Base-by-base conservation (phyloP, 2,329 filamentous ascomycete species). In the Dendryphion nanum region DNA sequence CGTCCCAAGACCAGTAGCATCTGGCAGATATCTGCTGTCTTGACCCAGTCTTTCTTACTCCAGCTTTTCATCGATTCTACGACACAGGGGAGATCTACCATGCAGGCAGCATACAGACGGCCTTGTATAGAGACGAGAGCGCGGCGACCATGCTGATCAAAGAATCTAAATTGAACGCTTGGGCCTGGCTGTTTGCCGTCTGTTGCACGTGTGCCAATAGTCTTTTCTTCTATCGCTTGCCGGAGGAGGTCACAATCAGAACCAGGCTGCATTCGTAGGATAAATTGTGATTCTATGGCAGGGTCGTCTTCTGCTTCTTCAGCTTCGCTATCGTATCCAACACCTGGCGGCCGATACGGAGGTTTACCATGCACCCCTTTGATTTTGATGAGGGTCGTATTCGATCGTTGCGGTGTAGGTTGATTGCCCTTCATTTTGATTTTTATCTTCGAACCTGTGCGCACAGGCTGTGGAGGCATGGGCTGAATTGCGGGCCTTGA, bases 321-420 rank as follows among this genome's bases (percentile, higher is more conserved):
- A 10, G 90, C 89, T 66, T 97, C 93, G 3, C 90, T 96, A 63
- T 98, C 93, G 67, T 97, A 98, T 6, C 91, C 93, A 39, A 95
- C 89, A 35, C 93, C 93, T 1, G 81, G 78, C 4, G 82, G 82
- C 47, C 87, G 42, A 8, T 40, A 30, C 1, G 61, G 63, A 3
- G 58, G 53, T 38, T 57, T 64, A 5, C 62, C 62, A 0, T 28
- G 18, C 15, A 47, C 47, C 15, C 60, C 57, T 35, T 63, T 64
- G 44, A 66, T 48, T 41, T 63, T 64, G 16, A 64, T 41, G n/a
- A 62, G 47, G 6, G 50, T 53, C 2, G 57, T 54, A 12, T 46
- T 41, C 19, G 53, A 38, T 29, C 51, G 41, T 35, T 53, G 76
- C 55, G 76, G 79, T 37, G 42, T 17, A 42, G 39, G 21, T 17